Base-by-base conservation (phyloP, 768 basidiomycete genomes). In the Rossbeevera mucosa region DNA sequence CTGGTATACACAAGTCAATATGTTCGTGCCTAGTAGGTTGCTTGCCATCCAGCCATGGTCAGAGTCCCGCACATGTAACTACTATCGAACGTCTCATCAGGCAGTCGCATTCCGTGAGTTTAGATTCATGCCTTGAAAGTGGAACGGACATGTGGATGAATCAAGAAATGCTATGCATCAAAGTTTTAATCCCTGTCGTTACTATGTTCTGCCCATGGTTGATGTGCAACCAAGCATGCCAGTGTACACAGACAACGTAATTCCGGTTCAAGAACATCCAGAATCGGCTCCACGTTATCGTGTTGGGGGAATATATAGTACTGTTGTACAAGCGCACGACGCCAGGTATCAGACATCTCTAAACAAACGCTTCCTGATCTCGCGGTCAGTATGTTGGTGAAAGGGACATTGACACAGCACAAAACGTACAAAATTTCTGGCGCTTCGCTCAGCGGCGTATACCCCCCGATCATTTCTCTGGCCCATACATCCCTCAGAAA, bases 401-500 rank as follows among this genome's bases (percentile, higher is more conserved):
- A 14, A 26, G 2, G 5, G 12, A 1, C 25, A 20, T 8, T 1
- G 18, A 16, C 44, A 11, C 26, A 22, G 41, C 48, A 44, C 49
- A 49, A 18, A 9, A 80, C 89, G 74, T 63, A 91, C 90, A 92
- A 59, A 47, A 74, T 56, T 18, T 76, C 73, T 4, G 90, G 90
- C 0, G 90, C 80, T 49, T 91, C 85, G 56, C 81, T 90, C 55
- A 91, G 78, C 21, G 86, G 64, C 0, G 82, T 83, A 54, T 77
- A 76, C 0, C 88, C 88, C 13, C 90, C 91, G 2, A 83, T 68
- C 86, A 92, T 89, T 70, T 93, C 90, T 51, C 90, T 73, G n/a
- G 81, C 79, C 90, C 91, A 92, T 0, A 91, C 91, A 56, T 93
- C 90, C 40, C 88, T 74, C 64, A 91, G 59, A 68, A 91, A 91